Percentiles rank a stretch among this genome's conserved stretches.
These are phyloP conservation scores for Ophiostoma sp. DNA, from an alignment of 2,329 filamentous ascomycete species.

Conservation along the genomic window DNA sequence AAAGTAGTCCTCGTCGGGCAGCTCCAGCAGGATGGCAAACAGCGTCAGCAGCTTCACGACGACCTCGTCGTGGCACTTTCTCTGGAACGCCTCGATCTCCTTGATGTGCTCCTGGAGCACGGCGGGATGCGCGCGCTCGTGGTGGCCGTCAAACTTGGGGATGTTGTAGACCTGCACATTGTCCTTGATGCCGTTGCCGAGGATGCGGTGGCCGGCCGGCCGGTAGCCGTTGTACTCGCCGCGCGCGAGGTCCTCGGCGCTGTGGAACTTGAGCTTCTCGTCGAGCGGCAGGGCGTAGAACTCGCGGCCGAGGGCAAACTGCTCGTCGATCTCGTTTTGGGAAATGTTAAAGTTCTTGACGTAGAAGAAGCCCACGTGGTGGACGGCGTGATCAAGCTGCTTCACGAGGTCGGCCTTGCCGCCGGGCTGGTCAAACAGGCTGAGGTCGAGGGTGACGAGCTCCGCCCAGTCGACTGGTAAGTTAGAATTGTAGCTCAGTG, in stretches of 20 bases:
- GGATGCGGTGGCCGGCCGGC: conserved; percentile 35
- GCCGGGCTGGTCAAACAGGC: conserved; percentile 32
- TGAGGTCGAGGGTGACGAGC: conserved; percentile 31
- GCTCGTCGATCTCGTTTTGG: conserved; percentile 50
- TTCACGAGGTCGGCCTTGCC: conserved; percentile 34
- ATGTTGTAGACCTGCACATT: conserved; percentile 58
- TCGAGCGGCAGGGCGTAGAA: conserved; percentile 45
- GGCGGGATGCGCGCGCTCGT: conserved; percentile 42
- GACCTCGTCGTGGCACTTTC: conserved; percentile 39
- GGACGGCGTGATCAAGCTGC: conserved; percentile 42
- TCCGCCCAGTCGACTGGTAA: conserved; percentile 26
- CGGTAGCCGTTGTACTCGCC: conserved; percentile 51
- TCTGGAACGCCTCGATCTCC: conserved; percentile 51
- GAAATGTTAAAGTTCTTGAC: conserved; percentile 53
- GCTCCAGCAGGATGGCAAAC: conserved; percentile 53
- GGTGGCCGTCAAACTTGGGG: conserved; percentile 49
- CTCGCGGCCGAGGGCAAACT: conserved; percentile 51
- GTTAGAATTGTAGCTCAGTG: not conserved
- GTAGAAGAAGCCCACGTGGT: conserved; percentile 48
- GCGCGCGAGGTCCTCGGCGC: conserved; percentile 36
- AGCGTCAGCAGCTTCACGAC: conserved; percentile 50
- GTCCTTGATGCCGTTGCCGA: conserved; percentile 39
- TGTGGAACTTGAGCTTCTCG: conserved; percentile 48
- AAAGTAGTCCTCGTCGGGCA: conserved; percentile 53
- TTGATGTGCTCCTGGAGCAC: conserved; percentile 44